These are phyloP conservation scores for Trichoderma guizhouense DNA, from an alignment of 2,329 filamentous ascomycete species.

Conservation along the genomic window DNA sequence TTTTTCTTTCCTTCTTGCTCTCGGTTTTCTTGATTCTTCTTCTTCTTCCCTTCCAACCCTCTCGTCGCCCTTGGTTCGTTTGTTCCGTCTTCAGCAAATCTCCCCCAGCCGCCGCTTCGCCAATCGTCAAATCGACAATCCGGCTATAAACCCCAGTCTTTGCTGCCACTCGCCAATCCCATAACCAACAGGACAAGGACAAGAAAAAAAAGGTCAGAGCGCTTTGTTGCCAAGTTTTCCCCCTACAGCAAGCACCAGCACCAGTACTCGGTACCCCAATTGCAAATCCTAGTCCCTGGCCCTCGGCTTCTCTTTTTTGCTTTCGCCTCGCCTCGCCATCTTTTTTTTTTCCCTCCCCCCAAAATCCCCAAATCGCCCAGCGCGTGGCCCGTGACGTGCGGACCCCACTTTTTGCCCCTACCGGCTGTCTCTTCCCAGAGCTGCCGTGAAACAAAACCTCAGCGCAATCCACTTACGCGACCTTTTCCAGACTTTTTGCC, in stretches of 20 bases:
- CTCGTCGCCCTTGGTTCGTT: conserved; percentile 14
- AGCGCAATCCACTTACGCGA: conserved; percentile 25
- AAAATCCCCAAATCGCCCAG: conserved; percentile 2
- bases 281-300: neutral
- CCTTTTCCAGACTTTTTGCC: conserved; percentile 18
- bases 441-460: conserved; percentile 27
- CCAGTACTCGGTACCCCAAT: neutral
- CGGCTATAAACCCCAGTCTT: conserved; percentile 6
- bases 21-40: conserved; percentile 5
- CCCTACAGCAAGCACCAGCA: neutral
- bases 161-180: neutral
- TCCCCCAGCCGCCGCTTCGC: neutral
- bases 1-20: neutral
- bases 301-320: neutral
- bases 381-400: conserved; percentile 24
- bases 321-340: conserved; percentile 7
- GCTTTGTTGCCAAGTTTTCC: neutral
- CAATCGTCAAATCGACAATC: conserved; percentile 15
- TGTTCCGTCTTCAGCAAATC: neutral
- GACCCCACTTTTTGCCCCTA: conserved; percentile 21
- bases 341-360: neutral
- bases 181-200: neutral
- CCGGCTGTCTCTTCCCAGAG: conserved; percentile 6
- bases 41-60: neutral
- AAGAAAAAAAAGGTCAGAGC: conserved; percentile 15